Conservation (phyloP, 2,329 filamentous ascomycete genomes). For the Cordyceps cateniannulata region DNA sequence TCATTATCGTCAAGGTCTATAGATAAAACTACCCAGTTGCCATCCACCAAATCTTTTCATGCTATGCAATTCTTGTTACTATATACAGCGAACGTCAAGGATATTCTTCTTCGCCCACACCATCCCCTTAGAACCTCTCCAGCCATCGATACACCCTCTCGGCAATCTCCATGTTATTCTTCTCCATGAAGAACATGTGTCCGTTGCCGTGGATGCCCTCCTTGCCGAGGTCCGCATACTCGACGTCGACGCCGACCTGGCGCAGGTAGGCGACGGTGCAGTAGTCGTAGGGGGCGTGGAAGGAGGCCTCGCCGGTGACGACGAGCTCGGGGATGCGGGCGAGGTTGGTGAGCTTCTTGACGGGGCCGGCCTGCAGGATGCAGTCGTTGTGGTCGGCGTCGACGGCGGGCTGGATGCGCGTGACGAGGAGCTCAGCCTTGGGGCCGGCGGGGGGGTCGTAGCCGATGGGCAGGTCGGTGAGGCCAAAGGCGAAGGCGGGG, state of each 20-base stretch:
- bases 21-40: too few species aligned
- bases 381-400: conserved; percentile 23
- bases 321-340: conserved; percentile 38
- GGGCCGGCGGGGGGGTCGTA: conserved; percentile 21
- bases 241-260: conserved; percentile 39
- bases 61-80: too few species aligned
- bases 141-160: conserved; percentile 17
- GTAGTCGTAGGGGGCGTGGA: conserved; percentile 46
- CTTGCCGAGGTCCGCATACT: conserved; percentile 37
- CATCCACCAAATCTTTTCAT: too few species aligned
- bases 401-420: conserved; percentile 20
- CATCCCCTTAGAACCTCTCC: conserved; percentile 7
- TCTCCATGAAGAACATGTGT: conserved; percentile 43
- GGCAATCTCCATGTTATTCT: conserved; percentile 28
- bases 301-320: conserved; percentile 42
- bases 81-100: too few species aligned
- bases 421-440: conserved; percentile 15
- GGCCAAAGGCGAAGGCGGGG: conserved; percentile 21
- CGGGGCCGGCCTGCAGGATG: conserved; percentile 23
- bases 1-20: too few species aligned
- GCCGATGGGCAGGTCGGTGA: conserved; percentile 23
- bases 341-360: conserved; percentile 37
- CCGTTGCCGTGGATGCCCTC: conserved; percentile 43
- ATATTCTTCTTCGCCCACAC: too few species aligned
- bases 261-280: conserved; percentile 43